Base-by-base conservation (phyloP, 164 flowering plant species). In the Kingdonia uniflora region DNA sequence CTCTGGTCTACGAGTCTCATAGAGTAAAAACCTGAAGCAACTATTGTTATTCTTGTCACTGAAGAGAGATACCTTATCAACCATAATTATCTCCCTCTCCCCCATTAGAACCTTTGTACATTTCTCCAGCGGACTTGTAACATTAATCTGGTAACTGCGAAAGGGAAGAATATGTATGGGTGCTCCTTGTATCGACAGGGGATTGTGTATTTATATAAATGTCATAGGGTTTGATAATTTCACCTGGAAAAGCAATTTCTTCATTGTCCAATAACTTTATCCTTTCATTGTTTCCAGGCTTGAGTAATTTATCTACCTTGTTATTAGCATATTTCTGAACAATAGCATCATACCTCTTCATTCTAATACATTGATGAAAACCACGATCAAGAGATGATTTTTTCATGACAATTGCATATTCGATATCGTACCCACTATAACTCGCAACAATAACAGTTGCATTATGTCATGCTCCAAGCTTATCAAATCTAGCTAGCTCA, bases 361-460 rank as follows among this genome's bases (percentile, higher is more conserved):
- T 69, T 15, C 82, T 87, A 65, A 92, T 88, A 68, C 97, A 92
- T 37, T 92, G 97, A 11, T 97, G 95, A 76, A 92, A 92, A 24
- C 97, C 99, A 56, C 95, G 97, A 74, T 92, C 99, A 5, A 92
- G 73, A 51, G 99, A 92, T 43, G 99, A 72, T 62, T 92, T 92
- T 65, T 92, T 92, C 99, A 92, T 88, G 38, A 92, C 99, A 42
- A 92, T 92, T 14, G 99, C 99, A 82, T 92, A 97, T 74, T 92
- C 99, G 64, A 92, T 92, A 65, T 92, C 99, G 71, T 88, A 92
- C 54, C 99, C 99, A 72, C 85, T 86, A 45, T 80, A 88, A 67
- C 97, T 92, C 99, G 88, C 84, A 14, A 88, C 99, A 61, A 95
- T 95, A 70, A 88, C 95, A 19, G 95, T 88, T 49, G 99, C 99